Evolutionary conservation across 768 basidiomycete species (phyloP), one percentile per base, ranked within the genome.

Genomic region (Russula sp.): DNA sequence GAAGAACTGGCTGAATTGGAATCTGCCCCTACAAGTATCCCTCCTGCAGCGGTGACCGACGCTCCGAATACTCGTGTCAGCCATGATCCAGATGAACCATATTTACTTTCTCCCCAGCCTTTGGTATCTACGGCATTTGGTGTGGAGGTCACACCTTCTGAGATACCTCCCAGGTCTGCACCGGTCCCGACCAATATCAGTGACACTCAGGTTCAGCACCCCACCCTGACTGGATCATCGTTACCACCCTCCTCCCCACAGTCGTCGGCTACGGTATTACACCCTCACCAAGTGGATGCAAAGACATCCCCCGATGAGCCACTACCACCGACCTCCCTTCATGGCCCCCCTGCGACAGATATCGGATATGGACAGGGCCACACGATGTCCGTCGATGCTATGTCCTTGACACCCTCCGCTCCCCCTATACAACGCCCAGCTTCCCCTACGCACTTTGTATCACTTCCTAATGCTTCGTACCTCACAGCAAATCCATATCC

Each of bases 1-100:
- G 69, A 68, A 39, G 62, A 72, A 64, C 72, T 73, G 32, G 54
- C 73, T 52, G 68, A 69, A 65, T 62, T 65, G 58, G 42, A 47
- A 53, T 45, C 10, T 45, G 18, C 59, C 51, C 61, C 66, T 56
- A 41, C 69, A 57, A 25, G 67, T 29, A 29, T 29, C 56, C 58
- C 71, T 43, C 58, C 75, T 11, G 69, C 70, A n/a, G 54, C 55
- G 14, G 54, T 42, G 35, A 63, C 18, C 29, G 41, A 55, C 34
- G 34, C 14, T 18, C 52, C 52, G n/a, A 42, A 38, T 39, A 16
- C 57, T 18, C 52, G 22, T 42, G 51, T 54, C 55, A 18, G 16
- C 22, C 57, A 59, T 35, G 62, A 43, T 39, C 35, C 43, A 4
- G 62, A 43, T 6, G 58, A 10, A 7, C 22, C 55, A 49, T 22